Percentiles rank a stretch among this genome's conserved stretches.
Evolutionary conservation across 1,284 basidiomycete species (phyloP).

Genomic region (Anthracocystis walkeri): DNA sequence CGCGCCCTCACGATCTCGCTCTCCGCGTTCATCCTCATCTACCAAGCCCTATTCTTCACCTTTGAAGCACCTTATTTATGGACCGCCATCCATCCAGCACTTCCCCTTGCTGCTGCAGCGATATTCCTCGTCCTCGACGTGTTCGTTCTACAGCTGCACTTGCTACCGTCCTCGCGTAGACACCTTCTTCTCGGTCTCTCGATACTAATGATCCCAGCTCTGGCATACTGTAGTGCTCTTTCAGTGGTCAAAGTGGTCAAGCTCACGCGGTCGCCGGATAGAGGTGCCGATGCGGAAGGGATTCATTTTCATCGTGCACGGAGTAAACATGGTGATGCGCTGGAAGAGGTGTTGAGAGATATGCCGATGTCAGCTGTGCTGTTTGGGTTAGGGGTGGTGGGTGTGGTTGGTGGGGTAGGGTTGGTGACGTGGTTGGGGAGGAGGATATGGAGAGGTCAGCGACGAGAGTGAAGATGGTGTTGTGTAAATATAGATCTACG

Average conservation of each 20-base stretch:
- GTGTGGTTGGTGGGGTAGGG: neutral
- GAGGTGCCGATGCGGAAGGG: conserved; percentile 15
- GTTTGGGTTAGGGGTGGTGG: neutral
- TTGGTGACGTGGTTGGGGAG: neutral
- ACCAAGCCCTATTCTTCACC: conserved; percentile 25
- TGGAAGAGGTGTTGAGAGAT: conserved; percentile 20
- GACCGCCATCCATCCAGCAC: conserved; percentile 16
- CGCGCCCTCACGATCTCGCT: conserved; percentile 4
- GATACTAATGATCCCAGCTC: too few species aligned
- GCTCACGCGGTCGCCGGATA: conserved; percentile 9
- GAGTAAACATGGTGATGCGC: neutral
- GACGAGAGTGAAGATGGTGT: neutral
- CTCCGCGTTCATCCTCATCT: conserved; percentile 4
- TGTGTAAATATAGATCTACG: too few species aligned
- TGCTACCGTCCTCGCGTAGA: neutral
- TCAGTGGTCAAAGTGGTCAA: conserved; percentile 10
- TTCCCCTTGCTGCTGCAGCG: conserved; percentile 11
- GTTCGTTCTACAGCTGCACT: conserved; percentile 8
- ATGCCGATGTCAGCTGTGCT: conserved; percentile 16
- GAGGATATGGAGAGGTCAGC: neutral
- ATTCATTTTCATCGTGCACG: conserved; percentile 28
- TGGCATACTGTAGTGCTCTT: conserved; percentile 14
- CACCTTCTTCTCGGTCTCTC: neutral
- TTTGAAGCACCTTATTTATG: conserved; percentile 32
- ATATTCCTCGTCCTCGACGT: conserved; percentile 23